phyloP scores from a whole-genome alignment of 78 protist genomes.

The Chrysochromulina parva region DNA sequence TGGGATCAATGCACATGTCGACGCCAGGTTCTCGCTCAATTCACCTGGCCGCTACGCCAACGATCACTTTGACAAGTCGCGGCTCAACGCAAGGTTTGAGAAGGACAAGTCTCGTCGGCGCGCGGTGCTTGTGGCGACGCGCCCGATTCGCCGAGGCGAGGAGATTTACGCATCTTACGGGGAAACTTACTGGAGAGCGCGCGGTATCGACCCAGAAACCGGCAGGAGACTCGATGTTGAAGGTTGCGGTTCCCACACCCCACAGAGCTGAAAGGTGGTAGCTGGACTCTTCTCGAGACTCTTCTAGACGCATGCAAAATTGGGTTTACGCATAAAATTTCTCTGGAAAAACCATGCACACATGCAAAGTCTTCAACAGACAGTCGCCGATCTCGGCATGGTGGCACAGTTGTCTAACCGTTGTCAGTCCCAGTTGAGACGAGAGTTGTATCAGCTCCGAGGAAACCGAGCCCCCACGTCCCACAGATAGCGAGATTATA shows the following conservation, averaged over 20 bases:
- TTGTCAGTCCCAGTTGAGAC: too few species aligned
- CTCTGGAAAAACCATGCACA: too few species aligned
- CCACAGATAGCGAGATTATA: too few species aligned
- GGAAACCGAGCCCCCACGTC: too few species aligned
- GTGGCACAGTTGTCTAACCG: too few species aligned
- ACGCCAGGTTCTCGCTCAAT: not conserved
- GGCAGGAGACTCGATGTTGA: not conserved
- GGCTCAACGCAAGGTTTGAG: not conserved
- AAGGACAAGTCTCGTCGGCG: not conserved
- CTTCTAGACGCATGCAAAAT: too few species aligned
- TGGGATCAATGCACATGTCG: slow-evolving; percentile 8
- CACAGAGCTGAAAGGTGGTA: not conserved
- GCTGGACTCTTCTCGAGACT: too few species aligned
- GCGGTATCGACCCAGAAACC: not conserved
- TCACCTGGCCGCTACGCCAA: slow-evolving; percentile 9
- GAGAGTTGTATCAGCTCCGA: too few species aligned
- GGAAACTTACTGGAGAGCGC: slow-evolving; percentile 1
- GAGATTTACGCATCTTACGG: slow-evolving; percentile 44
- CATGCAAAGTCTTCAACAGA: too few species aligned
- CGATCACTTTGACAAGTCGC: not conserved
- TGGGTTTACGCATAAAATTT: too few species aligned
- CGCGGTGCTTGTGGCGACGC: slow-evolving; percentile 13
- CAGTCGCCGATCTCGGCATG: too few species aligned
- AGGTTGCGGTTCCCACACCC: not conserved
- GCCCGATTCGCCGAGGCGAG: slow-evolving; percentile 5